Percentiles rank a stretch among this genome's conserved stretches.
These are phyloP conservation scores for Cordyceps javanica DNA, from an alignment of 2,329 filamentous ascomycete genomes.

Conservation along the genomic window DNA sequence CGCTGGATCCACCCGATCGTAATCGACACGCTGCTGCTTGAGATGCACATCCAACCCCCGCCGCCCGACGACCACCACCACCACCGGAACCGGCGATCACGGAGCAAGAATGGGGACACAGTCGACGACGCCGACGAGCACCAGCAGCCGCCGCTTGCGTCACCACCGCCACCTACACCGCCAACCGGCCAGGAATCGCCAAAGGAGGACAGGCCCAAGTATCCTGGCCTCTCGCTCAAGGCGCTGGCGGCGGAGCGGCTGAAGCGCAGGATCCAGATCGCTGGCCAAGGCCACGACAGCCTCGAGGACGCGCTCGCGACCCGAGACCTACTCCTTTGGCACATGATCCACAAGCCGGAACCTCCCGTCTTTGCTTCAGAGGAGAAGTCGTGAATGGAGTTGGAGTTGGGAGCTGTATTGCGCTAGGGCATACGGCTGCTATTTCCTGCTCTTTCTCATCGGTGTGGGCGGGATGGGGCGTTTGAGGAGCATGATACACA, in stretches of 20 bases:
- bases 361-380: background rate
- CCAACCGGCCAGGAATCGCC: too few species aligned
- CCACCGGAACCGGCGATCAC: too few species aligned
- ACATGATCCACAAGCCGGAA: slow-evolving; percentile 17
- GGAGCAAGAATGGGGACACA: background rate
- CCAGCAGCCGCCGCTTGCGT: background rate
- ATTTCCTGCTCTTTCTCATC: too few species aligned
- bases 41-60: slow-evolving; percentile 18
- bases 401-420: too few species aligned
- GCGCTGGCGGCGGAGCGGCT: slow-evolving; percentile 30
- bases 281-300: slow-evolving; percentile 33
- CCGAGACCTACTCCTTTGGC: slow-evolving; percentile 36
- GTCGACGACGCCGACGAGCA: background rate
- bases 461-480: too few species aligned
- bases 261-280: slow-evolving; percentile 32
- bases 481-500: too few species aligned
- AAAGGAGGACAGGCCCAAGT: slow-evolving; percentile 8
- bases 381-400: background rate
- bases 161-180: background rate
- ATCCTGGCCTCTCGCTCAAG: slow-evolving; percentile 33
- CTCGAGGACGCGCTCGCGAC: slow-evolving; percentile 39
- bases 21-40: slow-evolving; percentile 39
- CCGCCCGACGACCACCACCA: slow-evolving; percentile 14
- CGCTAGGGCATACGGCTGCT: too few species aligned
- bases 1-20: slow-evolving; percentile 41